Percentiles rank a stretch among this genome's conserved stretches.
These are phyloP conservation scores for Mycena rebaudengoi DNA, from an alignment of 768 basidiomycete species.

Conservation along the genomic window DNA sequence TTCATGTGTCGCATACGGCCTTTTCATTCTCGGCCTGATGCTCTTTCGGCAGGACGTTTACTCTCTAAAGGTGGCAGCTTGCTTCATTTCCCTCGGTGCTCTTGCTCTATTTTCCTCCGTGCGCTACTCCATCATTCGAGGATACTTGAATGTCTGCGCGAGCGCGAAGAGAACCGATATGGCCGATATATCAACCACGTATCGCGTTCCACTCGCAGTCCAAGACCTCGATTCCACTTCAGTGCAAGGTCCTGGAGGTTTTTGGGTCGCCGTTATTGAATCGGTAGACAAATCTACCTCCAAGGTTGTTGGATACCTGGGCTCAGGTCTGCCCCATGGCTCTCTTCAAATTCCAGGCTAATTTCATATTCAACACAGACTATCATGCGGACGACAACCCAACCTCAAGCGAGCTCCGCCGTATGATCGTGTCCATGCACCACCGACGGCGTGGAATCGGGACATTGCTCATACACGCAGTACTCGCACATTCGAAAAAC, in stretches of 20 bases:
- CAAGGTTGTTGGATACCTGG: conserved; percentile 32
- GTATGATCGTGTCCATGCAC: conserved; percentile 27
- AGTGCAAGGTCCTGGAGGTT: conserved; percentile 25
- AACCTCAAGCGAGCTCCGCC: conserved; percentile 24
- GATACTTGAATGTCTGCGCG: conserved; percentile 4
- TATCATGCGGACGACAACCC: not conserved
- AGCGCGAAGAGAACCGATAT: conserved; percentile 9
- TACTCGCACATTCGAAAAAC: conserved; percentile 18
- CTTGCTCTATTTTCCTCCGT: not conserved
- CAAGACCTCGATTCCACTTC: conserved; percentile 1
- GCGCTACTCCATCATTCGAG: not conserved
- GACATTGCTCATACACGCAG: conserved; percentile 20
- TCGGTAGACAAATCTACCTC: conserved; percentile 6
- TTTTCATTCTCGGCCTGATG: not conserved
- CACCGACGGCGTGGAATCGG: conserved; percentile 28
- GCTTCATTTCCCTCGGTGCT: not conserved
- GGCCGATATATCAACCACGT: conserved; percentile 18
- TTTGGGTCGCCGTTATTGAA: conserved; percentile 34
- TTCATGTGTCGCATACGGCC: not conserved
- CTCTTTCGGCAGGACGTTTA: not conserved
- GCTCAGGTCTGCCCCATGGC: conserved; percentile 23
- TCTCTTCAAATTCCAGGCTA: not conserved
- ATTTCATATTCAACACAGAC: conserved; percentile 1
- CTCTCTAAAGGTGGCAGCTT: not conserved
- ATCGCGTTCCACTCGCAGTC: conserved; percentile 11